Percentiles rank a stretch among this genome's conserved stretches.
Evolutionary conservation across 2,329 filamentous ascomycete genomes (phyloP).

Genomic region (Exophiala dermatitidis): DNA sequence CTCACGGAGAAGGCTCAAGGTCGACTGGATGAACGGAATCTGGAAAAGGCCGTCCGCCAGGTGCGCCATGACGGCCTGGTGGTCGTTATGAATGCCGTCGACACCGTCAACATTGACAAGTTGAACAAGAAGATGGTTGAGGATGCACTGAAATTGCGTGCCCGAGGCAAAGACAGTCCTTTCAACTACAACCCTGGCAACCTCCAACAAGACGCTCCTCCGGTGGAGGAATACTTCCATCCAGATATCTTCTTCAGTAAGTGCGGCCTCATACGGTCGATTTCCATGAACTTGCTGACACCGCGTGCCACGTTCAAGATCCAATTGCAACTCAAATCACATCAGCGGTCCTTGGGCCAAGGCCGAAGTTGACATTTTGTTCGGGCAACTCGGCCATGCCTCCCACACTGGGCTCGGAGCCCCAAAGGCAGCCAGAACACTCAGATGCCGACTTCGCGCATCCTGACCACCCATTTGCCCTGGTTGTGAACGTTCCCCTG

Average conservation of each 20-base stretch:
- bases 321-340: conserved; percentile 37
- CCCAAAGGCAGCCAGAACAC: conserved; percentile 51
- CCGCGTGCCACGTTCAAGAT: conserved; percentile 32
- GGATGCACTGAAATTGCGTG: conserved; percentile 49
- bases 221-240: conserved; percentile 44
- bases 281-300: background rate
- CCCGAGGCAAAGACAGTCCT: conserved; percentile 47
- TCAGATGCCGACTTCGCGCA: conserved; percentile 54
- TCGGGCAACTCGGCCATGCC: conserved; percentile 55
- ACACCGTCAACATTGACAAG: conserved; percentile 45
- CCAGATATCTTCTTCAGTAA: conserved; percentile 50
- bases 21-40: conserved; percentile 35
- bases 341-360: conserved; percentile 48
- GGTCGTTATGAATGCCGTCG: conserved; percentile 48
- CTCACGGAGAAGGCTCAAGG: conserved; percentile 2
- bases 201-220: conserved; percentile 54
- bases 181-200: conserved; percentile 58
- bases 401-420: conserved; percentile 34
- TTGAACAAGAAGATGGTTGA: conserved; percentile 54
- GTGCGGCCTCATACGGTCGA: conserved; percentile 11
- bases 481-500: conserved; percentile 50
- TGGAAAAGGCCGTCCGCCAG: conserved; percentile 49
- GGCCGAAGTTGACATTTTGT: conserved; percentile 51
- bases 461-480: conserved; percentile 49
- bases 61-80: conserved; percentile 51